Conservation (phyloP, 768 basidiomycete species). For the Kockovaella imperatae region DNA sequence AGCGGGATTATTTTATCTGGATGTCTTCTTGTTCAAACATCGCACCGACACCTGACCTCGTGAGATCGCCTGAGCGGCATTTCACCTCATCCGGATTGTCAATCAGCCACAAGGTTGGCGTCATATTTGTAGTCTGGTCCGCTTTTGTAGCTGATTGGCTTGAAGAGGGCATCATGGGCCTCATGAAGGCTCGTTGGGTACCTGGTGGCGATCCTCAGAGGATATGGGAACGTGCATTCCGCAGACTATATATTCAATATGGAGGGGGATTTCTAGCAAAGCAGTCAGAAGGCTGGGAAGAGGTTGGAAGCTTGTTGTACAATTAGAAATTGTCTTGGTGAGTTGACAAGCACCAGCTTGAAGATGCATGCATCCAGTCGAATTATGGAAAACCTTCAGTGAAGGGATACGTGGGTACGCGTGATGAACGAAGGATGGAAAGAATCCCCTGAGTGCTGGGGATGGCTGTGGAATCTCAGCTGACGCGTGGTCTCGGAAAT, state of each 20-base stretch:
- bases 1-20: no score
- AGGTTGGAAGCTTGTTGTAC: not conserved
- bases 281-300: not conserved
- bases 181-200: constrained; percentile 51
- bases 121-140: constrained; percentile 14
- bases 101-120: constrained; percentile 21
- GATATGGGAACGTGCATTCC: constrained; percentile 25
- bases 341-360: no score
- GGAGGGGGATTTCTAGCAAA: not conserved
- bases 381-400: no score
- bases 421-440: no score
- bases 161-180: constrained; percentile 11
- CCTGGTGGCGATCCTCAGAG: constrained; percentile 46
- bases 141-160: constrained; percentile 13
- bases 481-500: no score
- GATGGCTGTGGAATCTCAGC: no score
- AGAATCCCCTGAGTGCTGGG: no score
- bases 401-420: no score
- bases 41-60: constrained; percentile 38
- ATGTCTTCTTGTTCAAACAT: no score
- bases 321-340: no score
- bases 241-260: constrained; percentile 2
- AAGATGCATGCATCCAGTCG: no score
- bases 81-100: constrained; percentile 13
- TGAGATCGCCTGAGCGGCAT: constrained; percentile 9